Percentiles rank a stretch among this genome's conserved stretches.
phyloP scores from a whole-genome alignment of 208 protist species.

The Jaenimonas drosophilae region DNA sequence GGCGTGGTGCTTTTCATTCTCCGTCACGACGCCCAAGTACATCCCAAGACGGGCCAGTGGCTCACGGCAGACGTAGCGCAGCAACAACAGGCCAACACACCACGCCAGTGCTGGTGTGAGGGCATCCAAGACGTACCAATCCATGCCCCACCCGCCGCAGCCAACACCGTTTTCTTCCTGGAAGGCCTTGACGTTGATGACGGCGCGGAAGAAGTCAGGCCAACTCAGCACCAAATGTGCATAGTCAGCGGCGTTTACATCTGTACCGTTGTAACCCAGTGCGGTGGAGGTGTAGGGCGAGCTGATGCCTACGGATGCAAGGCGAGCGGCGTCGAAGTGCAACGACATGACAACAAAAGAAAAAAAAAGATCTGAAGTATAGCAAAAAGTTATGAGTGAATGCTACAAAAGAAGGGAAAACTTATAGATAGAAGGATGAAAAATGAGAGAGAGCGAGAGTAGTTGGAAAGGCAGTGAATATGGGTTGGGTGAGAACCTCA shows the following conservation, averaged over 20 bases:
- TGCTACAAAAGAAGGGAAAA: too few species aligned
- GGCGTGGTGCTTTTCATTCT: conserved; percentile 12
- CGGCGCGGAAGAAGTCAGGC: conserved; percentile 6
- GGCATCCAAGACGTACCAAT: conserved; percentile 13
- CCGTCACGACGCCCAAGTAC: conserved; percentile 42
- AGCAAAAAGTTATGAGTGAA: too few species aligned
- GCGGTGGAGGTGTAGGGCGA: conserved; percentile 10
- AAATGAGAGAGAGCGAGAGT: too few species aligned
- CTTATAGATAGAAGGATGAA: too few species aligned
- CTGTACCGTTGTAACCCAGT: conserved; percentile 6
- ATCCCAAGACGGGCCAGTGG: conserved; percentile 39
- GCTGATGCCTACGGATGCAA: conserved; percentile 9
- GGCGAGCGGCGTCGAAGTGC: conserved; percentile 4
- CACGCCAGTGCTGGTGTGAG: conserved; percentile 28
- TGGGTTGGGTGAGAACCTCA: too few species aligned
- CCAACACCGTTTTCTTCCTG: background rate
- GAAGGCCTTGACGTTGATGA: background rate
- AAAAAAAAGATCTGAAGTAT: too few species aligned
- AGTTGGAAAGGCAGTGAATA: too few species aligned
- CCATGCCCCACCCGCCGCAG: conserved; percentile 28
- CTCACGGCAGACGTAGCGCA: conserved; percentile 31
- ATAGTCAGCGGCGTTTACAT: conserved; percentile 4
- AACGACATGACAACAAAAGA: conserved; percentile 4
- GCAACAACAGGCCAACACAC: conserved; percentile 28
- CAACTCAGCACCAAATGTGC: conserved; percentile 11